These are phyloP conservation scores for Exophiala phaeomuriformis DNA, from an alignment of 2,329 filamentous ascomycete species.

Conservation along the genomic window DNA sequence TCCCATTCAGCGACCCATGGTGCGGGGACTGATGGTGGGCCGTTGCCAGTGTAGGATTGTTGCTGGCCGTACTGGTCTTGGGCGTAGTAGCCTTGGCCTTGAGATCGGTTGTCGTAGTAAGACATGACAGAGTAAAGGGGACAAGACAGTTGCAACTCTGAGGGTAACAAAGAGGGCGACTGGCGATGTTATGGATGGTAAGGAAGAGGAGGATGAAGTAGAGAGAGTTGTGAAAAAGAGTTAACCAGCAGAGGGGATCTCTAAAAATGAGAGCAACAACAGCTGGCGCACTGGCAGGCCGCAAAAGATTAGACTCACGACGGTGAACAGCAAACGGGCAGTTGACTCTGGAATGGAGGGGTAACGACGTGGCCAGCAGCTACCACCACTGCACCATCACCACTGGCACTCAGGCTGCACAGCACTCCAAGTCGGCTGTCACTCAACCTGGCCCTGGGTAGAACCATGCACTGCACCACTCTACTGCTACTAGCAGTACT, in stretches of 20 bases:
- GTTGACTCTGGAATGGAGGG: not conserved
- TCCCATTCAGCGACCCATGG: slow-evolving; percentile 44
- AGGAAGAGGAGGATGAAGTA: not conserved
- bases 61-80: slow-evolving; percentile 2
- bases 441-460: too few relatives aligned
- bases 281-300: not conserved
- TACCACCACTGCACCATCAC: not conserved
- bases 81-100: slow-evolving; percentile 1
- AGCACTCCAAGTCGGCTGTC: too few relatives aligned
- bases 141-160: not conserved
- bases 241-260: too few relatives aligned
- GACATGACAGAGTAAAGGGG: slow-evolving; percentile 2
- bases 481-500: too few relatives aligned
- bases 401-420: too few relatives aligned
- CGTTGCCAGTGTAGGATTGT: slow-evolving; percentile 13
- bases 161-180: too few relatives aligned
- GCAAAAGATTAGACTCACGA: not conserved
- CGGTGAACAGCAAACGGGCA: not conserved
- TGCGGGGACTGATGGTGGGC: slow-evolving; percentile 29
- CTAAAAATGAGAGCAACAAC: too few relatives aligned
- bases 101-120: slow-evolving; percentile 9
- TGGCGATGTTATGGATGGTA: too few relatives aligned
- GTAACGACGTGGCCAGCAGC: not conserved
- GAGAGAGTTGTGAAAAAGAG: not conserved
- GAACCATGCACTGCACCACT: too few relatives aligned